These are phyloP conservation scores for Clarireedia paspali DNA, from an alignment of 2,329 filamentous ascomycete genomes.

Conservation along the genomic window DNA sequence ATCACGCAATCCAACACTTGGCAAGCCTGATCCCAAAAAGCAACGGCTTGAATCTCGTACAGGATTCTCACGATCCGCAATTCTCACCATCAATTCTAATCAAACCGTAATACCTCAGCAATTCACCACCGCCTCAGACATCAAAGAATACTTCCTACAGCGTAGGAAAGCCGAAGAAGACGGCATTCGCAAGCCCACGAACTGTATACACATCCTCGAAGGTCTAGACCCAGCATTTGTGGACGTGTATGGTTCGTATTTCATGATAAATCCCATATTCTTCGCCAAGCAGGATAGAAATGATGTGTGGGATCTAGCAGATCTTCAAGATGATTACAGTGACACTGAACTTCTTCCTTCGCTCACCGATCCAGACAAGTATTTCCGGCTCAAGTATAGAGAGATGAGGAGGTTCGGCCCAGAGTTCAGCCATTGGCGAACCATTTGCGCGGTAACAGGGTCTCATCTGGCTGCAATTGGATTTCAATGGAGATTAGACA, in stretches of 20 bases:
- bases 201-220: constrained; percentile 8
- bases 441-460: constrained; percentile 2
- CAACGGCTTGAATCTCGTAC: constrained; percentile 1
- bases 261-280: constrained; percentile 10
- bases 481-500: background rate
- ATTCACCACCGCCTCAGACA: background rate
- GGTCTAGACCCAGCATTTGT: constrained; percentile 8
- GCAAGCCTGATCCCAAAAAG: constrained; percentile 5
- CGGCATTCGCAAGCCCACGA: background rate
- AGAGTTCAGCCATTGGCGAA: constrained; percentile 7
- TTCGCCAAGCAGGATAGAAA: constrained; percentile 10
- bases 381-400: constrained; percentile 11
- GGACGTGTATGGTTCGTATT: constrained; percentile 4
- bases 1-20: background rate
- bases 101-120: background rate
- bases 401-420: constrained; percentile 8
- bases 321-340: background rate
- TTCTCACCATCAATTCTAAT: background rate
- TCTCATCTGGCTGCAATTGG: constrained; percentile 8
- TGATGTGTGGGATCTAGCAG: background rate
- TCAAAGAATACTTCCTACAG: background rate
- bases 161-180: background rate
- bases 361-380: background rate
- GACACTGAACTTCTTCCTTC: constrained; percentile 4
- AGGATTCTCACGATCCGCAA: constrained; percentile 7